phyloP scores from a whole-genome alignment of 495 filamentous ascomycete species.

The Lophium mytilinum region DNA sequence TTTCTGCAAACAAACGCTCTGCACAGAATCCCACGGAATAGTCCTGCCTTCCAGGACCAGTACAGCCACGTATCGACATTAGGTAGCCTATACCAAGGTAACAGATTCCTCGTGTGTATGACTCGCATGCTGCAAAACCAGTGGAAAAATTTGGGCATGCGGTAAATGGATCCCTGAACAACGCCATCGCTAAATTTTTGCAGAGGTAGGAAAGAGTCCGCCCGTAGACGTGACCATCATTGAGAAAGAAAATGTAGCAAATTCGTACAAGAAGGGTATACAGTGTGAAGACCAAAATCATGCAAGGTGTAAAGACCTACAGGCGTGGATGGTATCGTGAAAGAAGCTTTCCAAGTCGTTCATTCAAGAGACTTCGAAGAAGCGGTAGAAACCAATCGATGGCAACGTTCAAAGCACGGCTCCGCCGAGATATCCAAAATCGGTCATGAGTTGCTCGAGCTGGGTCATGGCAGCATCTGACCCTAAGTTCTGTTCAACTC shows the following conservation, averaged over 20 bases:
- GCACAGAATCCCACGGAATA: no score
- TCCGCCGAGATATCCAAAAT: constrained; percentile 22
- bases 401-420: constrained; percentile 2
- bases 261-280: neutral
- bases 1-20: no score
- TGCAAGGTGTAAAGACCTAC: neutral
- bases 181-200: neutral
- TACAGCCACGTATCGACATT: no score
- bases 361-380: neutral
- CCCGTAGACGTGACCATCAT: no score
- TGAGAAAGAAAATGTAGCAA: neutral
- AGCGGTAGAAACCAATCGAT: neutral
- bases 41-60: no score
- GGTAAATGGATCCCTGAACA: neutral
- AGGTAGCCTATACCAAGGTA: no score
- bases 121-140: no score
- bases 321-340: neutral
- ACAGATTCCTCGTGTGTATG: no score
- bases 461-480: constrained; percentile 5
- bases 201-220: neutral
- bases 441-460: constrained; percentile 18
- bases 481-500: neutral
- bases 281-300: neutral
- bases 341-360: no score
- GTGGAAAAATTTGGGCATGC: neutral